Percentiles rank a stretch among this genome's conserved stretches.
phyloP scores from a whole-genome alignment of 1,284 basidiomycete species.

The Naganishia sp. region DNA sequence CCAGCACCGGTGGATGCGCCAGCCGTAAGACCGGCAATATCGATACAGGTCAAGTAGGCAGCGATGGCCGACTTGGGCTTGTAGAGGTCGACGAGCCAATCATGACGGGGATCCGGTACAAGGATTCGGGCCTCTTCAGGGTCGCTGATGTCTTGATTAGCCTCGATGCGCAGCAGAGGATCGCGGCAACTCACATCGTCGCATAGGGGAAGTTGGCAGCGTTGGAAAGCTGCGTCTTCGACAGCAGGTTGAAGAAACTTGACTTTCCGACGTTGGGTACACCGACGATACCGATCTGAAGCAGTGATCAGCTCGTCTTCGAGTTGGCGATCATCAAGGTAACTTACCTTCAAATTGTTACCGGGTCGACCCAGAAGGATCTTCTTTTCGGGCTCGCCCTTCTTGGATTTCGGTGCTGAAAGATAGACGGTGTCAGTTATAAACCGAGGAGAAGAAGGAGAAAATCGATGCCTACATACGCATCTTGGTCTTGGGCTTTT shows the following conservation, averaged over 20 bases:
- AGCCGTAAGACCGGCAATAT: constrained; percentile 96
- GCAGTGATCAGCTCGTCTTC: background rate
- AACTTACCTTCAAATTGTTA: constrained; percentile 66
- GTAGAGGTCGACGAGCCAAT: constrained; percentile 89
- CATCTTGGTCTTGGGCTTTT: constrained; percentile 32
- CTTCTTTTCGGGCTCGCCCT: constrained; percentile 71
- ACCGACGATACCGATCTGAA: constrained; percentile 95
- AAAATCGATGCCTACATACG: constrained; percentile 30
- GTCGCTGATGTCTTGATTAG: constrained; percentile 54
- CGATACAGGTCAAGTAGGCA: constrained; percentile 95
- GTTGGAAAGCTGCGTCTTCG: constrained; percentile 88
- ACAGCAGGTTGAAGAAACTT: constrained; percentile 92
- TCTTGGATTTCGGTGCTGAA: constrained; percentile 55
- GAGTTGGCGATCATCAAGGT: background rate
- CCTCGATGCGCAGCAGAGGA: background rate
- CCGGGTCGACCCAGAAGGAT: constrained; percentile 80
- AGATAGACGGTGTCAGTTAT: background rate
- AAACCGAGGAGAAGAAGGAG: constrained; percentile 1
- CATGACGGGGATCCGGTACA: constrained; percentile 93
- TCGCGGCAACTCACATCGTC: constrained; percentile 63
- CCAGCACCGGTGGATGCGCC: constrained; percentile 97
- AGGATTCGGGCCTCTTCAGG: constrained; percentile 88
- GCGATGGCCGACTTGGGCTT: constrained; percentile 87
- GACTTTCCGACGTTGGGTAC: constrained; percentile 93
- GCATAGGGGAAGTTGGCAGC: constrained; percentile 99